These are phyloP conservation scores for Aspergillus luchuensis DNA, from an alignment of 2,329 filamentous ascomycete species.

Conservation along the genomic window DNA sequence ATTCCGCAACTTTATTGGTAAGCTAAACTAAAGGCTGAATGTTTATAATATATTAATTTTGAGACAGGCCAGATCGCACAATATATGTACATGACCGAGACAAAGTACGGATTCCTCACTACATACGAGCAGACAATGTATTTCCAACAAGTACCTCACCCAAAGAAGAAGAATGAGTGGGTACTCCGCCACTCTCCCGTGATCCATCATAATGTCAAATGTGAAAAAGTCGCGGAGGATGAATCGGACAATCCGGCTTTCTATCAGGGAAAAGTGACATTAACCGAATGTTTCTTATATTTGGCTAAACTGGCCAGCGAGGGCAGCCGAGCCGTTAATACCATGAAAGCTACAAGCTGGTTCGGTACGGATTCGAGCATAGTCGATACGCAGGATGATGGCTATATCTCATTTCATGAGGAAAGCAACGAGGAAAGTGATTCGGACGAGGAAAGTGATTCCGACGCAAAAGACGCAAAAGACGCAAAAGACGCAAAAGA, in stretches of 20 bases:
- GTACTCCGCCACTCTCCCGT: background rate
- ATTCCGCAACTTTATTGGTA: background rate
- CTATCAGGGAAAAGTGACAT: background rate
- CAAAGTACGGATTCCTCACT: conserved; percentile 3
- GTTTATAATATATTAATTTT: background rate
- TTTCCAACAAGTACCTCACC: conserved; percentile 6
- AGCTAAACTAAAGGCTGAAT: background rate
- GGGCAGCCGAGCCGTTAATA: background rate
- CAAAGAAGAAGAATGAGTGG: conserved; percentile 3
- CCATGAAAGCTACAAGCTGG: background rate
- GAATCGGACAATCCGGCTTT: background rate
- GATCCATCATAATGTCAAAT: background rate
- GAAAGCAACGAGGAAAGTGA: too few species aligned
- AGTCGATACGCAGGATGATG: background rate
- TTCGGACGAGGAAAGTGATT: too few species aligned
- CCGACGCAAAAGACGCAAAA: too few species aligned
- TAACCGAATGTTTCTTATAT: background rate
- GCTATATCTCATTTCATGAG: background rate
- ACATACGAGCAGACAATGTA: conserved; percentile 8
- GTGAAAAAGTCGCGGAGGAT: background rate
- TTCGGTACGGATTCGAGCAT: background rate
- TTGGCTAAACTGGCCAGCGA: background rate
- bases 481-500: background rate
- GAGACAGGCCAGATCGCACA: background rate
- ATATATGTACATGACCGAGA: conserved; percentile 1